Conservation (phyloP, 176 grass and related monocot genomes). For the Phyllostachys edulis region DNA sequence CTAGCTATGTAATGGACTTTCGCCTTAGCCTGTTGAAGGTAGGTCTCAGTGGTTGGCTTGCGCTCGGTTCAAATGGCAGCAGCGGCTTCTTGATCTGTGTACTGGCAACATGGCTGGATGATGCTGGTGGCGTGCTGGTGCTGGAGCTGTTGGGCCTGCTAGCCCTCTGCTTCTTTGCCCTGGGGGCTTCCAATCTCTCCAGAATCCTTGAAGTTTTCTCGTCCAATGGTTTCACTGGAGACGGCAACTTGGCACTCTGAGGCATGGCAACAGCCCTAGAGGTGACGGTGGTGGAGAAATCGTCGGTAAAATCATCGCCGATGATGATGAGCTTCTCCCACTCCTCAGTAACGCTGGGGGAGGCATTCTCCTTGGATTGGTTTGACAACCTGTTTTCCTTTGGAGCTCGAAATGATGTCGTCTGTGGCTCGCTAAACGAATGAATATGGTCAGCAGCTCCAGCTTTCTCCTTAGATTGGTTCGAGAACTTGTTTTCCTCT, state of each 20-base stretch:
- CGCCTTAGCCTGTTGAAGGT: conserved; percentile 61
- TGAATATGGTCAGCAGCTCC: conserved; percentile 8
- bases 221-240: not conserved
- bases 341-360: conserved; percentile 52
- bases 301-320: conserved; percentile 43
- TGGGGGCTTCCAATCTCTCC: conserved; percentile 81
- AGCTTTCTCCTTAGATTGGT: not conserved
- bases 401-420: not conserved
- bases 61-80: conserved; percentile 52
- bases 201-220: conserved; percentile 37
- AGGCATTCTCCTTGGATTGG: conserved; percentile 45
- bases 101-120: conserved; percentile 21
- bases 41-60: conserved; percentile 62
- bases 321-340: conserved; percentile 85
- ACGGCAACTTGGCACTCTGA: too few relatives aligned
- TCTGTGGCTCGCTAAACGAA: conserved; percentile 42
- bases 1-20: conserved; percentile 35
- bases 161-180: conserved; percentile 54
- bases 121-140: conserved; percentile 10
- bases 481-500: conserved; percentile 26
- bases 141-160: conserved; percentile 3
- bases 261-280: too few relatives aligned
- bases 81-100: conserved; percentile 59
- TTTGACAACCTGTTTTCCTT: conserved; percentile 17
- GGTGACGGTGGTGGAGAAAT: not conserved